phyloP scores from a whole-genome alignment of 225 moss, liverwort and hornwort genomes.

The Lunularia cruciata region DNA sequence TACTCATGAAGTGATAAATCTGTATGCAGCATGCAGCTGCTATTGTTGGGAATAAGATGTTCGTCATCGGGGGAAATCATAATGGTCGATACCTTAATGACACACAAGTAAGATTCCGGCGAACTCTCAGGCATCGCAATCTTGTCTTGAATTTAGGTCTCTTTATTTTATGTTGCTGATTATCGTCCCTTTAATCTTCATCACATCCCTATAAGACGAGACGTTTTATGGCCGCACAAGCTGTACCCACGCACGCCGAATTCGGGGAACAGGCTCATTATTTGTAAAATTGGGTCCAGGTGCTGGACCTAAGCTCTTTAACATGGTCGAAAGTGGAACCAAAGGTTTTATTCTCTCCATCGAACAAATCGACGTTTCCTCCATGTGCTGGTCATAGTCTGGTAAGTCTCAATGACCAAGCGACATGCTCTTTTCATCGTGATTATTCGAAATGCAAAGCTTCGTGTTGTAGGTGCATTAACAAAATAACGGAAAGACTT shows the following conservation, averaged over 20 bases:
- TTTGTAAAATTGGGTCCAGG: constrained; percentile 31
- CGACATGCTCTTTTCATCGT: neutral
- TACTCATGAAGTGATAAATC: no score
- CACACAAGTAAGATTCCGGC: constrained; percentile 49
- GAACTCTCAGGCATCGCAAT: neutral
- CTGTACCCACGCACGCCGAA: neutral
- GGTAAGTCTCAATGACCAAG: constrained; percentile 14
- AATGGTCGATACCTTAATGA: constrained; percentile 94
- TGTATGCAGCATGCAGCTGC: constrained; percentile 73
- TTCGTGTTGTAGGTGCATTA: no score
- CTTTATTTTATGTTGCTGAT: no score
- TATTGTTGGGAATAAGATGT: constrained; percentile 74
- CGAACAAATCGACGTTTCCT: constrained; percentile 59
- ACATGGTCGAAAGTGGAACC: constrained; percentile 84
- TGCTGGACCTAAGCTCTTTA: constrained; percentile 72
- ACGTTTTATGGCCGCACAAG: no score
- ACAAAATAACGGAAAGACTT: no score
- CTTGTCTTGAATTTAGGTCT: neutral
- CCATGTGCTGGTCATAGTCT: constrained; percentile 91
- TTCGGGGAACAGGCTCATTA: neutral
- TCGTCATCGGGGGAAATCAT: constrained; percentile 85
- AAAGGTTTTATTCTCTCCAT: constrained; percentile 45
- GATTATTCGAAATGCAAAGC: no score
- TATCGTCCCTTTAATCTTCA: no score
- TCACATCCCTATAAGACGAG: no score